Base-by-base conservation (phyloP, 148 eudicot species). In the Rhododendron ferrugineum region DNA sequence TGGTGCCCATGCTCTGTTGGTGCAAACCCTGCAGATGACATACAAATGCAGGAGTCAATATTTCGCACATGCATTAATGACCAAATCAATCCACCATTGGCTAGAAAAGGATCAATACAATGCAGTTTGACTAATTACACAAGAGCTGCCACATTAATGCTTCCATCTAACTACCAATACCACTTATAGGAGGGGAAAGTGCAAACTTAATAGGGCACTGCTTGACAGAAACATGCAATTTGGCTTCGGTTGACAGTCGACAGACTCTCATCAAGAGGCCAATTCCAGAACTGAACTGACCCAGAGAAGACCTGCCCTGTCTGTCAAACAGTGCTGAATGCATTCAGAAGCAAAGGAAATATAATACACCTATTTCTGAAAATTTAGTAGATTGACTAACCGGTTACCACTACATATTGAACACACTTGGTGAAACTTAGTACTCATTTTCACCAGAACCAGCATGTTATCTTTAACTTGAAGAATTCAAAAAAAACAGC, bases 1-100 rank as follows among this genome's bases (percentile, higher is more conserved):
- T 56, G 7, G 86, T 66, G 72, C 91, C 87, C 85, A 91, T 74
- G 26, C 87, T 89, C n/a, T 91, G 89, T 14, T 88, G 91, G 56
- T 91, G 88, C 80, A 87, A 88, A 40, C 92, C 92, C 93, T 89
- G 85, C 18, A 58, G 81, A 18, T 16, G 70, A 18, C 16, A 26
- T 23, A 82, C 2, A 58, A 34, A 81, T 10, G 49, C 26, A 23
- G 47, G 22, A 70, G 75, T 70, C 75, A 70, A 70, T 11, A 70
- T 30, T 30, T 1, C 0, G 9, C 75, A 30, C 75, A 70, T 70
- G 75, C 30, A 11, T 11, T 70, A 50, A 30, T 26, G 37, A 79
- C 36, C 22, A 16, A 80, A 30, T 3, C 32, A 11, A n/a, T 40
- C 36, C 30, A 28, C 30, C 2, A 8, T 77, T 10, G 26, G 44